Percentiles rank a stretch among this genome's conserved stretches.
Conservation (phyloP, 2,329 filamentous ascomycete species). For the Teratosphaeriaceae sp. region DNA sequence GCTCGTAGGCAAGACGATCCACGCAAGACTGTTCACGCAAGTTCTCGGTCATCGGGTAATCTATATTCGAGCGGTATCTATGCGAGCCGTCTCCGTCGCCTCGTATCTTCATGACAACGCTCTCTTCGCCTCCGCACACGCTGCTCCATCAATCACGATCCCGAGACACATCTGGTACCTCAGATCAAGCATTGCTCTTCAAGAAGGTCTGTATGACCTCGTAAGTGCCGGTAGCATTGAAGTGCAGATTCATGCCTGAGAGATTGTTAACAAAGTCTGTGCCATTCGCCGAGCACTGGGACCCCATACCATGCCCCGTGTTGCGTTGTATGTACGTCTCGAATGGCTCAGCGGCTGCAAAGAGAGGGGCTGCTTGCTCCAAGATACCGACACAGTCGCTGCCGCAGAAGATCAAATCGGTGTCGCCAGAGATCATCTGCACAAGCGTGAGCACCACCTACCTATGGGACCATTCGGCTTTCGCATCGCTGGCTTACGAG, state of each 20-base stretch:
- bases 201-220: constrained; percentile 3
- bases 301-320: constrained; percentile 33
- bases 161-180: too few species aligned
- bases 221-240: constrained; percentile 27
- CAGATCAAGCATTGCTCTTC: background rate
- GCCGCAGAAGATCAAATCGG: constrained; percentile 25
- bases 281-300: too few species aligned
- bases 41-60: too few species aligned
- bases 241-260: constrained; percentile 28
- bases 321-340: constrained; percentile 30
- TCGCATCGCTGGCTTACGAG: constrained; percentile 5
- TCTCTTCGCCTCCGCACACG: background rate
- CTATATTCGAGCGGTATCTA: too few species aligned
- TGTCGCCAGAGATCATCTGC: constrained; percentile 27
- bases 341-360: constrained; percentile 19
- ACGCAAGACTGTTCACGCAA: too few species aligned
- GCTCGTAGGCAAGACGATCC: too few species aligned
- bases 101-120: background rate
- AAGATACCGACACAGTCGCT: constrained; percentile 31
- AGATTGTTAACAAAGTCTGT: too few species aligned
- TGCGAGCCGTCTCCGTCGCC: background rate
- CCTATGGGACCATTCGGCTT: background rate
- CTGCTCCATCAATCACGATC: background rate
- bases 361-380: constrained; percentile 15
- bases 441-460: constrained; percentile 1